Conservation (phyloP, 352 stramenopile species). For the Phytopythium aichiense region DNA sequence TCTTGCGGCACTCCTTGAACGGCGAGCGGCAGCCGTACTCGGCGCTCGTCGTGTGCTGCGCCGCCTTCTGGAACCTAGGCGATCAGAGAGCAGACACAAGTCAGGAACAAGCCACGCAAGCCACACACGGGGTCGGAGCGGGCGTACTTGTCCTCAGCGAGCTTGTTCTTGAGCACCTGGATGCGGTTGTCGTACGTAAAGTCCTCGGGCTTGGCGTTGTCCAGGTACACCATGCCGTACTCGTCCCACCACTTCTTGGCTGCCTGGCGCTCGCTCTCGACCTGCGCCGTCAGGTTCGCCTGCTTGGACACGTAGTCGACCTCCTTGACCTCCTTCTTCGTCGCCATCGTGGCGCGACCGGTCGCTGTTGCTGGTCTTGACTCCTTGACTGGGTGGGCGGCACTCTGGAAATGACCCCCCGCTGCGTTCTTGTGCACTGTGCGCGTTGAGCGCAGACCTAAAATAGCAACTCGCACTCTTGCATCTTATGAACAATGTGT, state of each 20-base stretch:
- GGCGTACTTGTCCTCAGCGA: conserved; percentile 54
- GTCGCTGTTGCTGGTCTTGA: background rate
- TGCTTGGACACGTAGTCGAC: conserved; percentile 82
- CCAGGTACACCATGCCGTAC: conserved; percentile 74
- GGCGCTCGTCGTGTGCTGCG: conserved; percentile 49
- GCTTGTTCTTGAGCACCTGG: conserved; percentile 59
- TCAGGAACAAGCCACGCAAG: background rate
- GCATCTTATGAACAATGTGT: background rate
- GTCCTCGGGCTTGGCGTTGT: conserved; percentile 72
- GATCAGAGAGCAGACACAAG: background rate
- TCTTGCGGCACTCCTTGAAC: conserved; percentile 75
- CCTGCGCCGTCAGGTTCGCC: conserved; percentile 77
- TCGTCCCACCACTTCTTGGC: conserved; percentile 83
- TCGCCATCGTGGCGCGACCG: conserved; percentile 14
- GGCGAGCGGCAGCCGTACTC: conserved; percentile 67
- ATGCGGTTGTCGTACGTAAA: conserved; percentile 83
- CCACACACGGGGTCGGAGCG: background rate
- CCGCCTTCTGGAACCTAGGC: conserved; percentile 46
- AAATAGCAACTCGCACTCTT: background rate
- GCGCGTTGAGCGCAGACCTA: background rate
- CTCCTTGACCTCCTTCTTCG: conserved; percentile 61
- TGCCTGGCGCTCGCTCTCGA: conserved; percentile 73
- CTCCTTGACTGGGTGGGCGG: background rate
- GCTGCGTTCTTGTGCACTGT: background rate
- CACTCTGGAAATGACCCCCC: background rate